phyloP scores from a whole-genome alignment of 106 monocot genomes.

The Dendrobium chrysotoxum region DNA sequence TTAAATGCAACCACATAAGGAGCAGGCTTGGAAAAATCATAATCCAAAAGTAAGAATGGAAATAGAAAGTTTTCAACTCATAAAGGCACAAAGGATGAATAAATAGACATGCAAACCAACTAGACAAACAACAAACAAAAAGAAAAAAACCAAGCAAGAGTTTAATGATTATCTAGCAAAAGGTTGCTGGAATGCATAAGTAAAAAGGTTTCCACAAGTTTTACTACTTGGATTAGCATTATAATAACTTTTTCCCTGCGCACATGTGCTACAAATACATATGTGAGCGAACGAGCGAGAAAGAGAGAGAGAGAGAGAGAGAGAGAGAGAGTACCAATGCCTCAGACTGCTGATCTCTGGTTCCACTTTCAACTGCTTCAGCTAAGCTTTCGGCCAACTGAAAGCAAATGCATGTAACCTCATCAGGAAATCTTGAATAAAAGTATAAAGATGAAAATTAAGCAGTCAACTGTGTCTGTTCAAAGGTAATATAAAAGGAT shows the following conservation, averaged over 20 bases:
- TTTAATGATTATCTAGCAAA: neutral
- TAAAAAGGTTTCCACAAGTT: neutral
- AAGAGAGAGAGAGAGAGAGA: slow-evolving; percentile 12
- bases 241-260: no score
- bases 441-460: neutral
- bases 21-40: neutral
- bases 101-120: neutral
- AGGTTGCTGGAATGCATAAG: neutral
- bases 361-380: slow-evolving; percentile 64
- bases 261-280: neutral
- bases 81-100: neutral
- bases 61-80: neutral
- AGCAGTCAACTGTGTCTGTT: neutral
- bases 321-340: slow-evolving; percentile 37
- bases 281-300: neutral
- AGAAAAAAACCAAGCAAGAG: neutral
- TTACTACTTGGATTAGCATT: neutral
- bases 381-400: slow-evolving; percentile 72
- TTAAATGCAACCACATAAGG: neutral
- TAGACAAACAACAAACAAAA: neutral
- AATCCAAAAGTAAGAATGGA: neutral
- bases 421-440: slow-evolving; percentile 1
- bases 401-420: neutral
- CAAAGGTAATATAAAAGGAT: neutral
- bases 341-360: slow-evolving; percentile 69